Evolutionary conservation across 805 yeast genomes (phyloP).

Genomic region (Yamadazyma akitaensis): DNA sequence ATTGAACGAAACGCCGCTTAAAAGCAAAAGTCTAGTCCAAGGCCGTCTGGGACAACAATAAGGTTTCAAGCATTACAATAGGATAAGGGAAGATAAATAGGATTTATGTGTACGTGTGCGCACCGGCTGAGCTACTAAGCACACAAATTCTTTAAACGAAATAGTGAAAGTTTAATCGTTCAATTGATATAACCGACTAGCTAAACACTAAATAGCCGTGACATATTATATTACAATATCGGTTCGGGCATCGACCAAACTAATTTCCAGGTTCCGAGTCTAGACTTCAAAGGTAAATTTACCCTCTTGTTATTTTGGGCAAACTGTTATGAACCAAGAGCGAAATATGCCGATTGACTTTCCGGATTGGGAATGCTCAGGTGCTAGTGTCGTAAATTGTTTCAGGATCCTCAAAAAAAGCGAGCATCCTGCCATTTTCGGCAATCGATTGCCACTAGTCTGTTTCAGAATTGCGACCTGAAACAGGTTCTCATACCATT

Average conservation of each 20-base stretch:
- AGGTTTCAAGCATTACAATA: too few relatives aligned
- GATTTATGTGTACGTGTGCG: too few relatives aligned
- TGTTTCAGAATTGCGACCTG: constrained; percentile 8
- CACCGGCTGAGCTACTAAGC: too few relatives aligned
- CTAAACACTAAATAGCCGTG: too few relatives aligned
- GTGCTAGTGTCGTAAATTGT: constrained; percentile 6
- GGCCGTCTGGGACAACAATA: too few relatives aligned
- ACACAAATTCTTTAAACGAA: too few relatives aligned
- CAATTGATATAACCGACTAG: too few relatives aligned
- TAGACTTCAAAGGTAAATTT: not conserved
- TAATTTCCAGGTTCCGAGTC: not conserved
- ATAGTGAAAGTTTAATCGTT: too few relatives aligned
- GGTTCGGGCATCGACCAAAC: not conserved
- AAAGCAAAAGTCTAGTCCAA: too few relatives aligned
- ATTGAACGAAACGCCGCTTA: too few relatives aligned
- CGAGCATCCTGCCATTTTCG: not conserved
- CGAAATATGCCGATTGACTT: not conserved
- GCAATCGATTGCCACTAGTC: not conserved
- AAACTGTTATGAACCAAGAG: not conserved
- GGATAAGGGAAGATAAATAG: too few relatives aligned
- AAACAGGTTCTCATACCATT: constrained; percentile 3
- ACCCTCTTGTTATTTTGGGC: not conserved
- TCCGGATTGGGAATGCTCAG: not conserved
- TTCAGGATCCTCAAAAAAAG: constrained; percentile 1
- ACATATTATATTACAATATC: too few relatives aligned